Percentiles rank a stretch among this genome's conserved stretches.
Conservation (phyloP, 2,329 filamentous ascomycete genomes). For the Chaetothyriales sp. region DNA sequence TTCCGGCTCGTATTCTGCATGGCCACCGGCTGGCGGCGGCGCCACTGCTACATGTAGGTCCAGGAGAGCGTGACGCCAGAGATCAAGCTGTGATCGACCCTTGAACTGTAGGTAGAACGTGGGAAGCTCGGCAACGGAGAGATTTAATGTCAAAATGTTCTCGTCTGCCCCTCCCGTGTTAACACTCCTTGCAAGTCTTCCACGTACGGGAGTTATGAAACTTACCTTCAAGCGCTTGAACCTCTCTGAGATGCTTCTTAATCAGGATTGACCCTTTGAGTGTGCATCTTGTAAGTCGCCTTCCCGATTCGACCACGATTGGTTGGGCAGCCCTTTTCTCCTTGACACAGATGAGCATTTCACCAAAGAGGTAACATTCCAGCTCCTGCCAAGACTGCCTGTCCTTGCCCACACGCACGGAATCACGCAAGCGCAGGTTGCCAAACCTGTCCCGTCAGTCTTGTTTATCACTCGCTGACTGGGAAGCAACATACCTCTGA, state of each 20-base stretch:
- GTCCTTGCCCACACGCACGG: conserved; percentile 87
- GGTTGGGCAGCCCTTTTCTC: conserved; percentile 68
- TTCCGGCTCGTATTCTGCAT: conserved; percentile 67
- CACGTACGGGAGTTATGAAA: conserved; percentile 24
- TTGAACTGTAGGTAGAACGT: conserved; percentile 89
- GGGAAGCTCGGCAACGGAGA: conserved; percentile 83
- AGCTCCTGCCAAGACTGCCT: conserved; percentile 94
- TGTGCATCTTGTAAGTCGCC: conserved; percentile 63
- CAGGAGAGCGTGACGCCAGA: conserved; percentile 76
- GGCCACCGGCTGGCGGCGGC: conserved; percentile 33
- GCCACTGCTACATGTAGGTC: conserved; percentile 63
- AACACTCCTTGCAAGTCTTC: not conserved
- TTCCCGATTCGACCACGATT: conserved; percentile 48
- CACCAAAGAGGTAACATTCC: conserved; percentile 90
- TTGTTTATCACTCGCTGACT: conserved; percentile 22
- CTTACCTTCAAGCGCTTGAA: conserved; percentile 43
- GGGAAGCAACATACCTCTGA: conserved; percentile 6
- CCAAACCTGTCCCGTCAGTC: conserved; percentile 48
- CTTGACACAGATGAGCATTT: conserved; percentile 99
- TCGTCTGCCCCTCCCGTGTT: conserved; percentile 42
- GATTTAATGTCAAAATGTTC: conserved; percentile 70
- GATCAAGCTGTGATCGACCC: conserved; percentile 67
- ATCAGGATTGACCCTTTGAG: conserved; percentile 96
- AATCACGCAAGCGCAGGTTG: conserved; percentile 77
- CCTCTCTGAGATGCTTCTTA: conserved; percentile 90